Evolutionary conservation across 1,139 yeast species (phyloP).

Genomic region (Saccharomyces hybrid): DNA sequence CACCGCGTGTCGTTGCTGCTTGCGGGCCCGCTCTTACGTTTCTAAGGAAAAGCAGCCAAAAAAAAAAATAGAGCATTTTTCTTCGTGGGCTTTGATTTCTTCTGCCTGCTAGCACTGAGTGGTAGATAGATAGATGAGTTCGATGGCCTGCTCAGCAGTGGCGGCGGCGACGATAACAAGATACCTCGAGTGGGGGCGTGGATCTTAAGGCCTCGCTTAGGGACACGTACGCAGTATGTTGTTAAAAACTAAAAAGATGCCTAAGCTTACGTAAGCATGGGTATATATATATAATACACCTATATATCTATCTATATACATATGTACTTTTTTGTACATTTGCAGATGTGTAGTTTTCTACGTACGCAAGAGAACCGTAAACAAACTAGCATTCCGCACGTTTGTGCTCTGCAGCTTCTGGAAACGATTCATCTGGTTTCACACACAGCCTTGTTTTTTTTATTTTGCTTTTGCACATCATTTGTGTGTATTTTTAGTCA

Average conservation of each 20-base stretch:
- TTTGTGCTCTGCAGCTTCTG: no score
- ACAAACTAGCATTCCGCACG: no score
- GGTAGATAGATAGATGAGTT: neutral
- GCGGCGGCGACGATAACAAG: neutral
- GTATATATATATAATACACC: neutral
- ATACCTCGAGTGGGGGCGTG: neutral
- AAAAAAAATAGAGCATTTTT: neutral
- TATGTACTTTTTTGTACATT: neutral
- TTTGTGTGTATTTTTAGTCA: neutral
- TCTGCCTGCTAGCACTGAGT: neutral
- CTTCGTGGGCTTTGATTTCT: neutral
- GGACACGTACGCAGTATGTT: neutral
- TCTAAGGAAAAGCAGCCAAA: neutral
- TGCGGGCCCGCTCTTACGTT: neutral
- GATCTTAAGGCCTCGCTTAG: neutral
- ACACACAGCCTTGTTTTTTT: neutral
- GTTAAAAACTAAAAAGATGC: neutral
- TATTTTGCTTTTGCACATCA: neutral
- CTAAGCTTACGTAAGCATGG: neutral
- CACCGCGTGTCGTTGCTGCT: neutral
- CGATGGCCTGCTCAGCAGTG: neutral
- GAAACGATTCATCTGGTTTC: neutral
- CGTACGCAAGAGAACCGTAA: no score
- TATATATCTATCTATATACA: neutral
- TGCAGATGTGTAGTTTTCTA: neutral